Conservation (phyloP, 108 stramenopile genomes). For the Aurantiochytrium sp. region DNA sequence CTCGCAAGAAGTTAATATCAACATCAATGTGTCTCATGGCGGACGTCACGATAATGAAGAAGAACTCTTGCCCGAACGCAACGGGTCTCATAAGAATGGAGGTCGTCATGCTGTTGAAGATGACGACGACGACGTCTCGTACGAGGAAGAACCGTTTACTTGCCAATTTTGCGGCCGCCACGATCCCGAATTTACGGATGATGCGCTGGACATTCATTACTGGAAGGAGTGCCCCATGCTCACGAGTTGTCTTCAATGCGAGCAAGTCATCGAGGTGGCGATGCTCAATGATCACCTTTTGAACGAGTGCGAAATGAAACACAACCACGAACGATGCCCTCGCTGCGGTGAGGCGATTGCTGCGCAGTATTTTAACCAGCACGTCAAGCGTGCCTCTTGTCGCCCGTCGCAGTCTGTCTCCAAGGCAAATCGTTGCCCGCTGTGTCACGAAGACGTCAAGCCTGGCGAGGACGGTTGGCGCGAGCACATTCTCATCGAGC, state of each 20-base stretch:
- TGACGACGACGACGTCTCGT: background rate
- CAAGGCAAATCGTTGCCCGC: slow-evolving; percentile 1
- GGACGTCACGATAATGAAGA: background rate
- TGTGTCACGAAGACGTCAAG: slow-evolving; percentile 1
- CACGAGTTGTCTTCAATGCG: background rate
- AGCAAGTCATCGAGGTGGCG: background rate
- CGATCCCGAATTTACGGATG: background rate
- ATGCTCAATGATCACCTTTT: background rate
- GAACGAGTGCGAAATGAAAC: background rate
- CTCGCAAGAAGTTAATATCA: background rate
- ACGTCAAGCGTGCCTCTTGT: background rate
- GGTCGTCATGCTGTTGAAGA: background rate
- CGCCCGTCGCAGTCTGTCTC: background rate
- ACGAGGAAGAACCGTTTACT: background rate
- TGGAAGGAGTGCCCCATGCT: slow-evolving; percentile 15
- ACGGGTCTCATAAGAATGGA: too few species aligned
- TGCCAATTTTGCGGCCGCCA: background rate
- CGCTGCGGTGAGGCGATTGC: background rate
- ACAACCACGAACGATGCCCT: slow-evolving; percentile 9
- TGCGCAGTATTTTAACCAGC: background rate
- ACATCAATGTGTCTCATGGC: background rate
- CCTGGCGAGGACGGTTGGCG: slow-evolving; percentile 17
- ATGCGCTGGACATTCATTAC: slow-evolving; percentile 1
- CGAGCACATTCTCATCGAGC: background rate
- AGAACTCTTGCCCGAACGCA: background rate